Percentiles rank a stretch among this genome's conserved stretches.
Evolutionary conservation across 495 filamentous ascomycete genomes (phyloP).

Genomic region (Penicillium nucicola): DNA sequence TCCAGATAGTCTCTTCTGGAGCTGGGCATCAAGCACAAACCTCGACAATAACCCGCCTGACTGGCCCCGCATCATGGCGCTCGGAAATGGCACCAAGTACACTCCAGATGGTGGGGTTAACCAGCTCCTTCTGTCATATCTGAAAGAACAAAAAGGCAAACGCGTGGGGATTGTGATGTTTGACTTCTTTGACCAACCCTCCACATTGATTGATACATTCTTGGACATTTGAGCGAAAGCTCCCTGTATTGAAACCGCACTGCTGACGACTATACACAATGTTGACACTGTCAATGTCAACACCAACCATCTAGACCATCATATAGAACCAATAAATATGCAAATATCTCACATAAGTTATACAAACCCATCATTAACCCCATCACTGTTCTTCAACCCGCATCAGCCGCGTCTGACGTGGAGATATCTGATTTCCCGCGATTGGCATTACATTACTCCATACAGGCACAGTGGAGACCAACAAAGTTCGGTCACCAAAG

Average conservation of each 20-base stretch:
- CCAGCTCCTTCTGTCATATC: constrained; percentile 16
- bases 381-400: not conserved
- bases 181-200: constrained; percentile 38
- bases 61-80: constrained; percentile 46
- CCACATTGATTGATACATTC: constrained; percentile 15
- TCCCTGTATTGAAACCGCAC: not conserved
- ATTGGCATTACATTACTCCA: constrained; percentile 1
- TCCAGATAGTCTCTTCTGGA: constrained; percentile 45
- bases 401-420: not conserved
- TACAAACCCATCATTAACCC: too few relatives aligned
- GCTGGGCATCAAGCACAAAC: constrained; percentile 45
- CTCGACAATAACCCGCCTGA: constrained; percentile 37
- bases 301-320: too few relatives aligned
- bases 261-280: too few relatives aligned
- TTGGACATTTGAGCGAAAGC: constrained; percentile 4
- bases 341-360: too few relatives aligned
- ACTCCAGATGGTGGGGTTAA: constrained; percentile 41
- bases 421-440: not conserved
- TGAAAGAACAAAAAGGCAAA: constrained; percentile 22
- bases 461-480: not conserved
- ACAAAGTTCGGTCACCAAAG: not conserved
- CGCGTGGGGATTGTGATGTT: constrained; percentile 47
- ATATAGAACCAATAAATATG: too few relatives aligned
- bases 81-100: constrained; percentile 37
- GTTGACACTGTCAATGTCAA: not conserved